Conservation (phyloP, 2,329 filamentous ascomycete genomes). For the Aspergillus novofumigatus region DNA sequence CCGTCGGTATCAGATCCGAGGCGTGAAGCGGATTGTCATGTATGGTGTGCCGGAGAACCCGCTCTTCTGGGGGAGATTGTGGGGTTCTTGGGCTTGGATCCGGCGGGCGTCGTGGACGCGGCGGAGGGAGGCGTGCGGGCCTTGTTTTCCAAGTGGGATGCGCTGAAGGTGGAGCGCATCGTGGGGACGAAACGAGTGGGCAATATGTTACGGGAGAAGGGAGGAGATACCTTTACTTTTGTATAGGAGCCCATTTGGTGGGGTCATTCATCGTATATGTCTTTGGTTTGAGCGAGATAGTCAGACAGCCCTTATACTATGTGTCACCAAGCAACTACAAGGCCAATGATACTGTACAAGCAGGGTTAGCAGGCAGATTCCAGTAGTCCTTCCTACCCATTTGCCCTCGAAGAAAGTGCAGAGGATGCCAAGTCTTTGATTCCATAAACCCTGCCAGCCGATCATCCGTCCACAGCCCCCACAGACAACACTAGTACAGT, state of each 20-base stretch:
- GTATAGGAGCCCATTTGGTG: conserved; percentile 48
- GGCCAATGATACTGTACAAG: neutral
- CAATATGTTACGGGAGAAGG: conserved; percentile 77
- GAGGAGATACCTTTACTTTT: conserved; percentile 91
- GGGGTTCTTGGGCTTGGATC: conserved; percentile 37
- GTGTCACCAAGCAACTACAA: neutral
- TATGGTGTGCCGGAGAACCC: conserved; percentile 90
- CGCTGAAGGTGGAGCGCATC: conserved; percentile 80
- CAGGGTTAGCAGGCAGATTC: neutral
- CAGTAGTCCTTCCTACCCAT: neutral
- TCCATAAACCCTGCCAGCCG: neutral
- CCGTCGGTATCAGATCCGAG: conserved; percentile 75
- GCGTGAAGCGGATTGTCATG: conserved; percentile 79
- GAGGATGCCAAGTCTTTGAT: neutral
- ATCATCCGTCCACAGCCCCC: neutral
- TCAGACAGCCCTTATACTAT: neutral
- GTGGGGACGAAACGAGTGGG: conserved; percentile 76
- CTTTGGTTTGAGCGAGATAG: neutral
- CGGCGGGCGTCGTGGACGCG: conserved; percentile 51
- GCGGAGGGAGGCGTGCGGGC: conserved; percentile 53
- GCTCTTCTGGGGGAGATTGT: conserved; percentile 43
- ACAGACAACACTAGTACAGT: no score
- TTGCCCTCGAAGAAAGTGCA: neutral
- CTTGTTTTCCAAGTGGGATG: conserved; percentile 85
- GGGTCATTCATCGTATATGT: neutral